Evolutionary conservation across 2,329 filamentous ascomycete genomes (phyloP), one percentile per base, ranked within the genome.

Genomic region (Pezicula radicicola): DNA sequence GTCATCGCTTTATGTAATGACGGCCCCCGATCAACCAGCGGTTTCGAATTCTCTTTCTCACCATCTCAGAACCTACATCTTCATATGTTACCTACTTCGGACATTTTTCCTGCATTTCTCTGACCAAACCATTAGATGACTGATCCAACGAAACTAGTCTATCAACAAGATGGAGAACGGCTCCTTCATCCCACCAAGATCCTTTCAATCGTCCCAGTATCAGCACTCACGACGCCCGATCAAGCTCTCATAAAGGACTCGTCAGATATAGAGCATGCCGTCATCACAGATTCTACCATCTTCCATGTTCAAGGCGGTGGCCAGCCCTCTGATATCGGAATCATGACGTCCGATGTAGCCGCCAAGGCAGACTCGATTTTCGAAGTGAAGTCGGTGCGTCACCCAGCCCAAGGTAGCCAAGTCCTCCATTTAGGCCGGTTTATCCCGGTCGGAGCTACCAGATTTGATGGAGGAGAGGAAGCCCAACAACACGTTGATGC

Each of bases 231-330:
- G 9, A 48, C 52, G 16, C 49, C 49, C 7, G 51, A 65, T 35
- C 57, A 55, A 48, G 18, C 69, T 6, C 76, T 88, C 9, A 85
- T 84, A 72, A 88, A 87, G 63, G 69, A 78, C 10, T 75, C 71
- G 4, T 64, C 64, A 9, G 73, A 78, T 4, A 66, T 75, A 2
- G 75, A 81, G 57, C 75, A 77, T 60, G 77, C 83, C 16, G 66
- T 89, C 18, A 74, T 82, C 6, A 87, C 83, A 0, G 72, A 79
- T 2, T 69, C 78, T 43, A 90, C 87, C 16, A 84, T 90, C 54
- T 91, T 91, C 68, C 84, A 91, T 55, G 82, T 85, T 0, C 87
- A 91, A 66, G 87, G 87, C 16, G 87, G 87, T 54, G 87, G 87
- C 7, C 87, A 91, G 61, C 87, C 87, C 1, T 85, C 80, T 0